Evolutionary conservation across 2,329 filamentous ascomycete genomes (phyloP), one percentile per base, ranked within the genome.

Genomic region (Colletotrichum navitas): DNA sequence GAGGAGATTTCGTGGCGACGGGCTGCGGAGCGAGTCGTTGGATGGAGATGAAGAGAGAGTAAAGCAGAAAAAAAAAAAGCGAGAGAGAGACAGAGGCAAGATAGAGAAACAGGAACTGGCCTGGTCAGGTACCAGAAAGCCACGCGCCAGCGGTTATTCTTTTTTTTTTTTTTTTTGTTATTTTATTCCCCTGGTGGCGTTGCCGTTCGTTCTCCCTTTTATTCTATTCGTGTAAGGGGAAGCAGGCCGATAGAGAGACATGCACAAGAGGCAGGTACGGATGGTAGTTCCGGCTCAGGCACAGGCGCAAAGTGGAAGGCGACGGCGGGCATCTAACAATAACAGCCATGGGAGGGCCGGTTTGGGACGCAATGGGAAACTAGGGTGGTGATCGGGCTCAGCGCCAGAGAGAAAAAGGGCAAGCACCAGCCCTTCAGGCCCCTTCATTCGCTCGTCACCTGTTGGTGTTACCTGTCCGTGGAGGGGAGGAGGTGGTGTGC

Each of bases 351-450:
- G 16, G 51, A 34, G 39, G 51, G 51, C 34, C 39, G 58, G 58
- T 52, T 68, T 71, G 58, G 68, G 58, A 68, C 68, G 62, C 43
- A 63, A 71, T 59, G 52, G 68, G 58, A 71, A 71, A 58, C 68
- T 71, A 71, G 63, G 58, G 34, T 68, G 68, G 64, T 59, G 68
- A 71, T 71, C 68, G 64, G 59, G 68, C 65, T 59, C 58, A 47
- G 63, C 64, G 68, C 68, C 58, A 71, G 64, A 47, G 64, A 63
- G 68, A 45, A 71, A 71, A 29, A 68, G 64, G 64, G 39, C 68
- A 71, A 71, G 68, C 68, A 71, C 64, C 64, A 68, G 26, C 47
- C 60, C 47, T 61, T 11, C 45, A 24, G 45, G 26, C 68, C 41
- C 68, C 68, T 67, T 58, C 56, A 62, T 71, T 71, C 56, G 68